Evolutionary conservation across 164 flowering plant species (phyloP), one percentile per base, ranked within the genome.

Genomic region (Echeveria elegans): DNA sequence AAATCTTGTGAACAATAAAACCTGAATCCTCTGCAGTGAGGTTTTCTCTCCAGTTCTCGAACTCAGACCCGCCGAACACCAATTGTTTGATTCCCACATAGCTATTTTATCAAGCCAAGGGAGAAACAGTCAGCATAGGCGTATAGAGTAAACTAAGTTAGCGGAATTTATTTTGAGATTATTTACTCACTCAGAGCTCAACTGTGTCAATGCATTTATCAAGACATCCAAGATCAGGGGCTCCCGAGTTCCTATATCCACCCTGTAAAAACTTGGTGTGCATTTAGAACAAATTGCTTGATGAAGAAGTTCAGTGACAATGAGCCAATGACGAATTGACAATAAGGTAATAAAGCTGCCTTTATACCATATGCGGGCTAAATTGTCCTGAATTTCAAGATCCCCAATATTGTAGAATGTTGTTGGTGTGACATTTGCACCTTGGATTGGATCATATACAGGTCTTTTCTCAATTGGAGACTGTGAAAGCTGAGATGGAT

Each of bases 331-430:
- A n/a, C 23, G 30, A 28, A 28, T 19, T n/a, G 9, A 4, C 0
- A 66, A 5, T 30, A 36, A 32, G 2, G 38, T 65, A 34, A 69
- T 11, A 31, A 7, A 67, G 45, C 16, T 28, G 7, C n/a, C n/a
- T 19, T 9, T 66, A 62, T 85, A 94, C 97, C 99, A 94, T 72
- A 94, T 66, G 30, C 99, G 91, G 63, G 90, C 97, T 68, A 94
- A 45, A 69, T 89, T 88, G 72, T 94, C 93, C 83, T 91, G 99
- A 76, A 91, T 63, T 81, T 94, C 99, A 66, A 94, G 77, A 72
- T 94, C 92, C 12, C 97, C 93, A 71, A 89, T 87, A 77, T 94
- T 94, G 73, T 86, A 91, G 80, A 94, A 94, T 59, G 97, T 89
- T 47, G 95, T 81, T 73, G 96, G 93, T 1, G 74, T 78, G 47